Percentiles rank a stretch among this genome's conserved stretches.
Conservation (phyloP, 345 rosid genomes). For the Euphorbia tirucalli region DNA sequence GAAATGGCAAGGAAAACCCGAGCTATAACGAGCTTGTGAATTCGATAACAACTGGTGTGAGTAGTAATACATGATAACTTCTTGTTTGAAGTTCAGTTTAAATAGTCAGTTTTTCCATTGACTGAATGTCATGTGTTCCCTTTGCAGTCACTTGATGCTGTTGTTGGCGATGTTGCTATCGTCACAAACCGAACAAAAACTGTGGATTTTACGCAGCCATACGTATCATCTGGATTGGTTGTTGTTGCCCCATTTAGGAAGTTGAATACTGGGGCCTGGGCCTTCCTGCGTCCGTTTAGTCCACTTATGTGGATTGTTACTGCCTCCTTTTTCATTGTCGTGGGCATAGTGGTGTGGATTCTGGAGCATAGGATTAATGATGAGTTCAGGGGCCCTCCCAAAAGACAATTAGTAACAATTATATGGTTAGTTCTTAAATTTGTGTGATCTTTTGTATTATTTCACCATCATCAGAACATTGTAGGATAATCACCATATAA, state of each 20-base stretch:
- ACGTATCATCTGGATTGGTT: constrained; percentile 83
- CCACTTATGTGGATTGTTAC: constrained; percentile 74
- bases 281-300: constrained; percentile 78
- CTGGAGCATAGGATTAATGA: constrained; percentile 90
- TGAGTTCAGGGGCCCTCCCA: constrained; percentile 92
- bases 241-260: constrained; percentile 80
- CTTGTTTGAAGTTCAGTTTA: background rate
- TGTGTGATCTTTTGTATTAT: too few relatives aligned
- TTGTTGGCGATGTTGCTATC: constrained; percentile 83
- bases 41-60: constrained; percentile 71
- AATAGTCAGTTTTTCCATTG: constrained; percentile 4
- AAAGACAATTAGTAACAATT: constrained; percentile 64
- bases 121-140: constrained; percentile 18
- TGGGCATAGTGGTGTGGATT: constrained; percentile 89
- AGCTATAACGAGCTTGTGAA: constrained; percentile 74
- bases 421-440: constrained; percentile 60
- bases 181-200: constrained; percentile 79
- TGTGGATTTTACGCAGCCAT: constrained; percentile 92
- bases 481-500: too few relatives aligned
- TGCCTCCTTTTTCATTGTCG: constrained; percentile 55
- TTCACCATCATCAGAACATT: too few relatives aligned
- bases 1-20: constrained; percentile 71
- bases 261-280: constrained; percentile 85
- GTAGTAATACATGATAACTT: constrained; percentile 34
- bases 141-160: constrained; percentile 77